Conservation (phyloP, 495 filamentous ascomycete genomes). For the Ramalina peruviana region DNA sequence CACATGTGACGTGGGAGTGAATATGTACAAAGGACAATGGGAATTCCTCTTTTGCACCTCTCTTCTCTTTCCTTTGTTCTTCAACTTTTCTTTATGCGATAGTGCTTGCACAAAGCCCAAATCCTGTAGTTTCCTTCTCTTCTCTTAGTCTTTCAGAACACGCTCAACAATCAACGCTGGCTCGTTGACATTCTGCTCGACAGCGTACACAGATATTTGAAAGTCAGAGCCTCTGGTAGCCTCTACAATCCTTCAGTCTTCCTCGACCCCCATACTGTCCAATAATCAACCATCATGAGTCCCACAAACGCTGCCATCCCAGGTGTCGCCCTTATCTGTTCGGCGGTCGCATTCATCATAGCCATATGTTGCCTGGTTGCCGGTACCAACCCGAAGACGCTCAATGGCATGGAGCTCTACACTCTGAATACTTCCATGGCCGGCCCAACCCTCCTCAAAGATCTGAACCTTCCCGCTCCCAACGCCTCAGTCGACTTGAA, state of each 20-base stretch:
- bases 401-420: conserved; percentile 10
- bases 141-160: too few relatives aligned
- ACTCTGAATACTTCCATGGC: conserved; percentile 7
- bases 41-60: too few relatives aligned
- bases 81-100: too few relatives aligned
- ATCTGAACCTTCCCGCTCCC: conserved; percentile 3
- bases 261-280: neutral
- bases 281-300: conserved; percentile 5
- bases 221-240: too few relatives aligned
- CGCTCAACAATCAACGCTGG: too few relatives aligned
- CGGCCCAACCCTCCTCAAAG: neutral
- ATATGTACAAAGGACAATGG: too few relatives aligned
- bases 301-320: conserved; percentile 2
- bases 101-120: too few relatives aligned
- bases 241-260: neutral
- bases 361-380: conserved; percentile 10
- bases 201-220: too few relatives aligned
- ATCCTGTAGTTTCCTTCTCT: too few relatives aligned
- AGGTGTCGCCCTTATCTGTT: conserved; percentile 1
- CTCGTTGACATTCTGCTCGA: too few relatives aligned
- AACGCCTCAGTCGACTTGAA: conserved; percentile 6
- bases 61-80: too few relatives aligned
- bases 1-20: too few relatives aligned
- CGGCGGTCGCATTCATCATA: conserved; percentile 6
- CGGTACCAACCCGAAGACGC: conserved; percentile 10